Evolutionary conservation across 106 monocot genomes (phyloP), one percentile per base, ranked within the genome.

Genomic region (Dioscorea alata): DNA sequence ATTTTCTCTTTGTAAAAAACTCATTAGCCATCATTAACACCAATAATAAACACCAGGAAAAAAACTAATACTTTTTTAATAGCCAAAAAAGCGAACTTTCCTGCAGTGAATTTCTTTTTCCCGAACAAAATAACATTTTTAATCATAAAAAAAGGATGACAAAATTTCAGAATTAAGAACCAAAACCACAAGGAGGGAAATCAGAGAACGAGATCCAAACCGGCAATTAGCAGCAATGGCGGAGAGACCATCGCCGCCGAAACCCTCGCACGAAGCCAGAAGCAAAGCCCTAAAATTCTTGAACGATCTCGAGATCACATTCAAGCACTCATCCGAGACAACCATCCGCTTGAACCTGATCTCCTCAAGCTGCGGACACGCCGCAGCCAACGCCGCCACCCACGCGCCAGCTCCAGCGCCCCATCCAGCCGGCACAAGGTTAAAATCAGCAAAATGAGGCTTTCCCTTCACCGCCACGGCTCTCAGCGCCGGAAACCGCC

Each of bases 401-500:
- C 94, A 94, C 14, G 73, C 75, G n/a, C 49, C 74, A 0, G 87
- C 94, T 12, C 66, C 84, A 9, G 73, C 94, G 49, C 94, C 94
- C 94, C 94, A 90, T 42, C 75, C 84, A 23, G 58, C 34, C 6
- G 94, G 94, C 6, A 94, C 89, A 7, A 94, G 82, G 78, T 90
- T 81, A 76, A 90, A 94, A 59, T 94, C 94, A 10, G 94, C 94
- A 59, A 94, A 94, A 71, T 94, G 94, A 13, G 94, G 94, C 82
- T 94, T 94, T 61, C 90, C 94, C 82, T 94, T 94, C 24, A 94
- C 23, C 57, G 48, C 60, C 16, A 80, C 82, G 17, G 73, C 71
- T 68, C 78, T 69, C 15, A 84, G 65, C 25, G 56, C 77, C 16
- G 84, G 86, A 68, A 94, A 94, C 64, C 82, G 79, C 32, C 23